A percentile compares a stretch with the other conserved stretches of the same genome.
Conservation (phyloP, 2,329 filamentous ascomycete genomes). For the Hypoxylon sp. region DNA sequence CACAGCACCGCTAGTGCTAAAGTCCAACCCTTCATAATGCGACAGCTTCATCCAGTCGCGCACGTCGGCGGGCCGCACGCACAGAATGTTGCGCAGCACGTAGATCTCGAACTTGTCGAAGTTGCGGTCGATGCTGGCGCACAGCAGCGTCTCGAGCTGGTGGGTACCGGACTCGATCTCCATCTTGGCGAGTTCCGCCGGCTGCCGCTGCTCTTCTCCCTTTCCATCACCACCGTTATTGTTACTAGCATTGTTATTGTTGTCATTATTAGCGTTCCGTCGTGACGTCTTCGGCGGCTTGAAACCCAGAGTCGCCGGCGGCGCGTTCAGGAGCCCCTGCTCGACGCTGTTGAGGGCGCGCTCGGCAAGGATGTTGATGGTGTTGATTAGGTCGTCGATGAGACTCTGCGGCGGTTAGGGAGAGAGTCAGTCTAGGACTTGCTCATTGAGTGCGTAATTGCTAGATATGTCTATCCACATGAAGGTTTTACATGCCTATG, state of each 20-base stretch:
- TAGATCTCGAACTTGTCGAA: constrained; percentile 93
- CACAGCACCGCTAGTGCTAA: constrained; percentile 43
- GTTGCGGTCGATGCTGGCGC: constrained; percentile 83
- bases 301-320: constrained; percentile 86
- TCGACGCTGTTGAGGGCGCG: constrained; percentile 90
- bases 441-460: not conserved
- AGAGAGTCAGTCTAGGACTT: constrained; percentile 23
- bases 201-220: constrained; percentile 51
- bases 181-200: constrained; percentile 57
- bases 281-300: constrained; percentile 59
- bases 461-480: not conserved
- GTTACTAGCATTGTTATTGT: constrained; percentile 46
- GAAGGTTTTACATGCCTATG: not conserved
- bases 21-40: constrained; percentile 81
- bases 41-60: constrained; percentile 82
- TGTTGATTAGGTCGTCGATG: constrained; percentile 98
- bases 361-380: constrained; percentile 92
- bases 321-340: constrained; percentile 78
- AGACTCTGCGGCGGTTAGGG: constrained; percentile 71
- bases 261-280: constrained; percentile 54
- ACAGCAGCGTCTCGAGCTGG: constrained; percentile 84
- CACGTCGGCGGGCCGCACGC: constrained; percentile 72
- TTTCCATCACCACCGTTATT: constrained; percentile 56
- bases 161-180: constrained; percentile 93
- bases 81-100: constrained; percentile 85